Evolutionary conservation across 2,329 filamentous ascomycete genomes (phyloP).

Genomic region (Fusarium keratoplasticum): DNA sequence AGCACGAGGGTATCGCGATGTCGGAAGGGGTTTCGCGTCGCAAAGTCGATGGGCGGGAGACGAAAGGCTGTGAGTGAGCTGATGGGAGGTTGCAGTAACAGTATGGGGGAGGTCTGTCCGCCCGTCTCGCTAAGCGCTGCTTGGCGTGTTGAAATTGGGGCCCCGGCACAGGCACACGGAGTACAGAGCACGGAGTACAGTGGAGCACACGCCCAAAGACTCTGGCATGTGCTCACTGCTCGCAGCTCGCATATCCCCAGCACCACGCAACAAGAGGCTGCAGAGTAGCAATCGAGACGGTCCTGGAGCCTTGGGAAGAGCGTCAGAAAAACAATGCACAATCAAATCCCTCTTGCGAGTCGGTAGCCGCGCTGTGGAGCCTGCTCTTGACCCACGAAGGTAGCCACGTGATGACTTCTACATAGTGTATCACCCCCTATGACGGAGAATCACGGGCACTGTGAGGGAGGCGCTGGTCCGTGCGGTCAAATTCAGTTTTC

Average conservation of each 20-base stretch:
- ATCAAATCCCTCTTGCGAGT: slow-evolving; percentile 42
- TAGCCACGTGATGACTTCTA: slow-evolving; percentile 50
- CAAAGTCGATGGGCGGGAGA: slow-evolving; percentile 39
- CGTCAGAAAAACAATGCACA: slow-evolving; percentile 29
- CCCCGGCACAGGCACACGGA: slow-evolving; percentile 38
- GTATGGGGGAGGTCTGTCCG: slow-evolving; percentile 40
- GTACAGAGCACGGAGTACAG: slow-evolving; percentile 42
- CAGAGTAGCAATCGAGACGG: slow-evolving; percentile 10
- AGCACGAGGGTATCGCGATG: slow-evolving; percentile 42
- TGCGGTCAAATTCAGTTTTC: slow-evolving; percentile 23
- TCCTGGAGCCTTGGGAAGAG: slow-evolving; percentile 17
- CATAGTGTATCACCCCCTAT: slow-evolving; percentile 39
- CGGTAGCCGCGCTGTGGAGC: slow-evolving; percentile 40
- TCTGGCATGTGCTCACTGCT: slow-evolving; percentile 46
- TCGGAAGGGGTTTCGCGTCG: slow-evolving; percentile 38
- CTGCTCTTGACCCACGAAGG: slow-evolving; percentile 46
- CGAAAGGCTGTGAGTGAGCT: slow-evolving; percentile 41
- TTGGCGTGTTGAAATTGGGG: slow-evolving; percentile 48
- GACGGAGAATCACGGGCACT: slow-evolving; percentile 38
- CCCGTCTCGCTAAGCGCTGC: slow-evolving; percentile 49
- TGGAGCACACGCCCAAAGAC: slow-evolving; percentile 47
- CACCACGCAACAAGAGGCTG: slow-evolving; percentile 31
- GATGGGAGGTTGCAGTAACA: slow-evolving; percentile 46
- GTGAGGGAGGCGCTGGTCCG: slow-evolving; percentile 36
- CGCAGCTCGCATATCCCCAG: slow-evolving; percentile 28